Evolutionary conservation across 2,329 filamentous ascomycete species (phyloP).

Genomic region (Daldinia sp.): DNA sequence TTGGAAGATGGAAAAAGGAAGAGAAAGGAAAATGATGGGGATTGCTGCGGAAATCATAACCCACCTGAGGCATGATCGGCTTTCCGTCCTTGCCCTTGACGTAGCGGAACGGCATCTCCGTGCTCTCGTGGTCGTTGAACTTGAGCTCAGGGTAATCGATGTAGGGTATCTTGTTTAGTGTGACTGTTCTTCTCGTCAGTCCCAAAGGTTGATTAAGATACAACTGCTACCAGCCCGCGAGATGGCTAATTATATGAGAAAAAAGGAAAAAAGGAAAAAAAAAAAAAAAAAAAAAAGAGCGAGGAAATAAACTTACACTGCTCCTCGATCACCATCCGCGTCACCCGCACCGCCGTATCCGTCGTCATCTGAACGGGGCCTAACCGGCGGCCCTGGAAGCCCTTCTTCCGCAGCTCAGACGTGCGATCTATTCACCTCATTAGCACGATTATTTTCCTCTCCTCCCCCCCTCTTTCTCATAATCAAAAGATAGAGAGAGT

Average conservation of each 20-base stretch:
- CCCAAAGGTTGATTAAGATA: not conserved
- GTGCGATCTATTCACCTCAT: slow-evolving; percentile 81
- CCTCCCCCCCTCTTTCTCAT: not conserved
- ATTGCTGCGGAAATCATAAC: slow-evolving; percentile 41
- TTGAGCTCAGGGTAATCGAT: slow-evolving; percentile 90
- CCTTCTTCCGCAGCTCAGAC: slow-evolving; percentile 93
- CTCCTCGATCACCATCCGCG: slow-evolving; percentile 86
- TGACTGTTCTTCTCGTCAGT: slow-evolving; percentile 63
- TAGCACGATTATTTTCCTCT: slow-evolving; percentile 1
- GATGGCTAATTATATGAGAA: not conserved
- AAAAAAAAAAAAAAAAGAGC: not conserved
- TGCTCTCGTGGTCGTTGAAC: slow-evolving; percentile 92
- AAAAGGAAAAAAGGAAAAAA: not conserved
- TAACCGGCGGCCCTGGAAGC: slow-evolving; percentile 86
- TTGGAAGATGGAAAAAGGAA: not conserved
- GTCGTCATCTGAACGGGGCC: slow-evolving; percentile 98
- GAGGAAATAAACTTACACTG: slow-evolving; percentile 68
- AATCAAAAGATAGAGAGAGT: not conserved
- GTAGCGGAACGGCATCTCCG: slow-evolving; percentile 98
- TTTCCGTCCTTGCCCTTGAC: slow-evolving; percentile 80
- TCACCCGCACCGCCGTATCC: slow-evolving; percentile 95
- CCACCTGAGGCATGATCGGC: slow-evolving; percentile 91
- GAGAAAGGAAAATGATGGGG: not conserved
- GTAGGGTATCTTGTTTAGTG: slow-evolving; percentile 83
- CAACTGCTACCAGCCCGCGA: not conserved